Evolutionary conservation across 108 stramenopile species (phyloP), one percentile per base, ranked within the genome.

Genomic region (Skeletonema potamos): DNA sequence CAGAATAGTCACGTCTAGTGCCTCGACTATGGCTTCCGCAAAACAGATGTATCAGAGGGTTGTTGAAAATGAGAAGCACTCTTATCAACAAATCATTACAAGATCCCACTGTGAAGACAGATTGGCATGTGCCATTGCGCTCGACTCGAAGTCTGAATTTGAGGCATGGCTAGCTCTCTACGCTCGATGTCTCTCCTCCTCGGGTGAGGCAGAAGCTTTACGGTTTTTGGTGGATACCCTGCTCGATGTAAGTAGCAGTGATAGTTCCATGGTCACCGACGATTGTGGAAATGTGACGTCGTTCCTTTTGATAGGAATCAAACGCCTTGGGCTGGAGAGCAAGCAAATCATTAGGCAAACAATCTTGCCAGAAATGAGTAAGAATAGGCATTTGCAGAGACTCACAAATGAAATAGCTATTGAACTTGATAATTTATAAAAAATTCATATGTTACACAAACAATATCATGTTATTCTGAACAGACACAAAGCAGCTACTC

Each of bases 101-200:
- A 74, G 88, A 64, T 79, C 91, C 6, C 93, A 95, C 64, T 95
- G 93, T 62, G 93, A 95, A 76, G 91, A 95, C 72, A 87, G 93
- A 39, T 81, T 95, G 82, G 89, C 93, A 0, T 95, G 93, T 64
- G 85, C 93, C 4, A 37, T 92, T 58, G 88, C 85, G 17, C 79
- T 95, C 17, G 81, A 76, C 13, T 91, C 88, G 1, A 64, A 72
- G 22, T 30, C 66, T 41, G 93, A 95, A 61, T 92, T 92, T 58
- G 59, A 84, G 33, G 65, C 73, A 54, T 95, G 93, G 93, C 64
- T 93, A 2, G 51, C 73, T 28, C 62, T 65, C 44, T 93, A 89
- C 66, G 74, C 83, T 0, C 63, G 76, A 12, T 75, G 69, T 10
- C 62, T 93, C 34, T 57, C 85, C 0, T 55, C 76, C 60, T 64